Base-by-base conservation (phyloP, 2,329 filamentous ascomycete species). In the Capronia coronata region DNA sequence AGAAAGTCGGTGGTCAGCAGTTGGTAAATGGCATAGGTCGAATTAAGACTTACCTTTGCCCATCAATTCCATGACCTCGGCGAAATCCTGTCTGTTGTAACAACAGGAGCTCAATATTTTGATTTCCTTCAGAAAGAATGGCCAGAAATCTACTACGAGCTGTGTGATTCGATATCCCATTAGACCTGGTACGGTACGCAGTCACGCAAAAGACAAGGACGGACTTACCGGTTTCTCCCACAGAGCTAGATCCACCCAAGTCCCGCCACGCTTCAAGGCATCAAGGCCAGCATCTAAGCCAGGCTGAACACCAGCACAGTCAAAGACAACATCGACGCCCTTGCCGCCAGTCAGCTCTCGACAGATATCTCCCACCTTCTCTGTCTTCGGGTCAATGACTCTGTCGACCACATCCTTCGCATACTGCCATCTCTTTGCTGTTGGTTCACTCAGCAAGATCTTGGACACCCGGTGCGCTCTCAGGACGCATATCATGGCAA, bases 361-460 rank as follows among this genome's bases (percentile, higher is more conserved):
- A 66, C 73, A 43, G 18, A 54, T 41, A 10, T 55, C 49, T 1
- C 72, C 66, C 2, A 78, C 63, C 55, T 77, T 70, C 47, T 74
- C 71, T 45, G 69, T 67, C 2, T 64, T 67, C 1, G 75, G 75
- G 57, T 77, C 70, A 42, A 78, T 63, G 1, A 73, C 65, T 3
- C 76, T 63, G 55, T 78, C 72, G 44, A 75, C 72, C 25, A 78
- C 74, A 6, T 68, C 64, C 48, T 65, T 66, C 1, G 75, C 73
- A 50, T 71, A 75, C 34, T 71, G 63, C 45, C 72, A 71, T 37
- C 76, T 66, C 56, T 67, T 65, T 0, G 63, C 60, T 4, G 72
- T 70, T 1, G 75, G 65, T 59, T 79, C 76, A 1, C 71, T 74
- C 1, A 77, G 69, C 49, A 78, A 73, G 55, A 78, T 76, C 5